Base-by-base conservation (phyloP, 78 protist species). In the Emiliania huxleyi region DNA sequence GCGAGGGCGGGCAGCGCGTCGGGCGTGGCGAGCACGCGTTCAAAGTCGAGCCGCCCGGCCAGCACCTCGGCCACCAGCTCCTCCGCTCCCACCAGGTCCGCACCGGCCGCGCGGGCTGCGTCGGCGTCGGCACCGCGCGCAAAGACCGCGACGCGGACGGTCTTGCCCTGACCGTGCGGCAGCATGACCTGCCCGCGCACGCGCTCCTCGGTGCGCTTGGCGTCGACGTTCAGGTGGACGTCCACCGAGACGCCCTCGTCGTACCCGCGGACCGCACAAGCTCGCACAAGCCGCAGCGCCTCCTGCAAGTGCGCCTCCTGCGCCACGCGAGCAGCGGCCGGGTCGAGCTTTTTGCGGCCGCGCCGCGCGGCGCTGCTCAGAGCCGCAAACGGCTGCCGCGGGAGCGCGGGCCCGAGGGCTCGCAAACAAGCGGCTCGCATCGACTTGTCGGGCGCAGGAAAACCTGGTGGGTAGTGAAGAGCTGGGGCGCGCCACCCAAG, bases 81-180 rank as follows among this genome's bases (percentile, higher is more conserved):
- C 87, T 90, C 75, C 4, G 69, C 93, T 44, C 93, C 93, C 1
- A 90, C 93, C 8, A 90, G 8, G 75, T 73, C 88, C 0, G 93
- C 93, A 3, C 93, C 93, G 0, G 93, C 93, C 21, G 12, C 35
- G 2, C 88, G 62, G 0, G 93, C 93, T 15, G 1, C 46, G 18
- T 73, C 87, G 0, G 93, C 93, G 44, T 12, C 6, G 1, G 2
- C 15, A 8, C 69, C 56, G 35, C 71, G 90, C 40, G 90, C 90
- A n/a, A 33, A 84, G 40, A 45, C 40, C 19, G 71, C 69, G 45
- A 48, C 45, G 56, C 90, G 69, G 8, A 29, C 29, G 11, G 40
- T 1, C 79, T 89, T 89, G 37, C 79, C 91, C 38, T 0, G 0
- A 19, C 91, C 81, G 52, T 56, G 91, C 79, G 75, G 91, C n/a